Evolutionary conservation across 2,329 filamentous ascomycete species (phyloP), one percentile per base, ranked within the genome.

Genomic region (Hyphodiscus sp.): DNA sequence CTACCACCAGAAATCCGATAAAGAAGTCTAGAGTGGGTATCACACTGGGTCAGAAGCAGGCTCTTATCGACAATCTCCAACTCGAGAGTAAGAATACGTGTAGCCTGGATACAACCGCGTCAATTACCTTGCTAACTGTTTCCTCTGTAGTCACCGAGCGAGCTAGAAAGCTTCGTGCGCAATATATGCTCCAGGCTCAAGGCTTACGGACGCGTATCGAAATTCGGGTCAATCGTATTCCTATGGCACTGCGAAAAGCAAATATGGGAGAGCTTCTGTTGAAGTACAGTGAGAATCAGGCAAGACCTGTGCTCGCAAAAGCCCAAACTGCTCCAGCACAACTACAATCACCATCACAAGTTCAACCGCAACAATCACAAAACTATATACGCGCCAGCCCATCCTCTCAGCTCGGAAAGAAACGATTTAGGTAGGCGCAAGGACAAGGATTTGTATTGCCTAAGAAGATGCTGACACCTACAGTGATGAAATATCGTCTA

Each of bases 151-250:
- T 96, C 61, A 91, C 89, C 18, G 88, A 95, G 72, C 83, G 91
- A 68, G 89, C 89, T 57, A 83, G 92, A 63, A 91, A 92, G 70
- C 77, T 97, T 57, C 83, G 91, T 64, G 87, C 91, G 7, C 91
- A 95, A 69, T 96, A 95, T 73, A 86, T 87, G 55, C 79, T 95
- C 10, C 91, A 96, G 70, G 88, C 91, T 20, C 87, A 92, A 69
- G 88, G 88, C 58, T 79, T 97, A 41, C 82, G 87, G 57, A 85
- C 90, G 56, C 86, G 92, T 57, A 86, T 99, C 50, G 91, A 96
- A 70, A 87, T 95, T 73, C 88, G 94, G 71, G 81, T 97, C 69
- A 96, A 96, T 68, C 85, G 94, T 51, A 94, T 97, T 50, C 94
- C 94, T 8, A 80, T 83, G 63, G 79, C 85, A 16, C 73, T 96